Base-by-base conservation (phyloP, 2,329 filamentous ascomycete species). In the Fusarium temperatum region DNA sequence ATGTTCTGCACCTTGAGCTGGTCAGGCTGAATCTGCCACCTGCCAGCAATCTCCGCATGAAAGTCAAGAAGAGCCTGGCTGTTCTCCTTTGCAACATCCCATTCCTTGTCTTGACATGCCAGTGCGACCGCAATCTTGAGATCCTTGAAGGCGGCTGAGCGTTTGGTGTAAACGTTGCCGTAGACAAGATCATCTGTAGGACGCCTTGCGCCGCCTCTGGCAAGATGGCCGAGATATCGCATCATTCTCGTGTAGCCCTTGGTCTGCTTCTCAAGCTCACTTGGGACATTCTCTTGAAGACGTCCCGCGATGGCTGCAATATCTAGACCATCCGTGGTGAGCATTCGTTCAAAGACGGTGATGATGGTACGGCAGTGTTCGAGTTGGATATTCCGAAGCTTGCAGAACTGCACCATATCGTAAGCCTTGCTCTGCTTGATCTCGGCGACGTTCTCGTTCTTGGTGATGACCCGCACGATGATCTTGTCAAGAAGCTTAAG, bases 401-500 rank as follows among this genome's bases (percentile, higher is more conserved):
- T 66, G 22, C 67, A 70, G 41, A 45, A 70, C 4, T 26, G 20
- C 1, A 53, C 9, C 66, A 70, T 54, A 2, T 48, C 53, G 0
- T 24, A 13, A 3, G 26, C 14, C 6, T 13, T 18, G 6, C 20
- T 70, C 20, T 28, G 22, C 36, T 70, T 70, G 5, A 70, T 65
- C 12, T 70, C 36, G 0, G 28, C 41, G 1, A 17, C 18, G 14
- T 54, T 48, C 9, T 70, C 67, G 12, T 70, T 70, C 36, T 70
- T 70, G 18, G 59, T 54, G 1, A 70, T 44, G 0, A 70, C 59
- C 0, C 67, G 59, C 2, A 70, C 18, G 8, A 70, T 70, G 20
- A 70, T n/a, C 59, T 70, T 70, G 45, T 70, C 67, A 12, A 70
- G 66, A 24, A 70, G 51, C n/a, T 39, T 32, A 8, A 48, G 36